Percentiles rank a stretch among this genome's conserved stretches.
Evolutionary conservation across 2,329 filamentous ascomycete species (phyloP).

Genomic region (Coleophoma crateriformis): DNA sequence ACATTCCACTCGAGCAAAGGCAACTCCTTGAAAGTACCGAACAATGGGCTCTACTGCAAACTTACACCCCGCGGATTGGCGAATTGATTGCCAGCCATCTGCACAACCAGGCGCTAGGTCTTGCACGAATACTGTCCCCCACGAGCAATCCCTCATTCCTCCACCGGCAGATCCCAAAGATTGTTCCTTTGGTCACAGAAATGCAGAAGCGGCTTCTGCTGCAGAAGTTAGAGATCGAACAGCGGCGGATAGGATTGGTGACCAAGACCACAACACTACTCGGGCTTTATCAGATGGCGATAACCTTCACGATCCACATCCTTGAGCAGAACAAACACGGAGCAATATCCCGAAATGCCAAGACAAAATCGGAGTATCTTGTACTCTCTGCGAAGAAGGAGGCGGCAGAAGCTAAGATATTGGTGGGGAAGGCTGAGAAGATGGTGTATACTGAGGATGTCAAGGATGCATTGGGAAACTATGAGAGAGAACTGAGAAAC

Average conservation of each 20-base stretch:
- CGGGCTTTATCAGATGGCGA: conserved; percentile 16
- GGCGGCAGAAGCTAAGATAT: conserved; percentile 9
- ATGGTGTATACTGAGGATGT: conserved; percentile 23
- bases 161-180: conserved; percentile 48
- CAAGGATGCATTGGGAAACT: conserved; percentile 17
- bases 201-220: conserved; percentile 33
- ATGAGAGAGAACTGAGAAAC: conserved; percentile 19
- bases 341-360: conserved; percentile 16
- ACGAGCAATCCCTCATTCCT: conserved; percentile 44
- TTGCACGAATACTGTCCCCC: conserved; percentile 42
- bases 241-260: conserved; percentile 30
- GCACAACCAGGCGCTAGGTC: conserved; percentile 40
- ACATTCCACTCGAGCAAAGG: conserved; percentile 30
- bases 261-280: conserved; percentile 21
- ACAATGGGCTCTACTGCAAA: conserved; percentile 41
- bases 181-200: conserved; percentile 34
- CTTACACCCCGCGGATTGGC: conserved; percentile 41
- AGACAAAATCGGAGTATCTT: conserved; percentile 13
- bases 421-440: conserved; percentile 13
- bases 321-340: conserved; percentile 25
- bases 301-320: conserved; percentile 15
- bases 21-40: conserved; percentile 42
- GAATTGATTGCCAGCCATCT: conserved; percentile 44
- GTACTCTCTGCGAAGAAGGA: conserved; percentile 11
- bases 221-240: conserved; percentile 31